Evolutionary conservation across 768 basidiomycete genomes (phyloP).

Genomic region (Suillus discolor): DNA sequence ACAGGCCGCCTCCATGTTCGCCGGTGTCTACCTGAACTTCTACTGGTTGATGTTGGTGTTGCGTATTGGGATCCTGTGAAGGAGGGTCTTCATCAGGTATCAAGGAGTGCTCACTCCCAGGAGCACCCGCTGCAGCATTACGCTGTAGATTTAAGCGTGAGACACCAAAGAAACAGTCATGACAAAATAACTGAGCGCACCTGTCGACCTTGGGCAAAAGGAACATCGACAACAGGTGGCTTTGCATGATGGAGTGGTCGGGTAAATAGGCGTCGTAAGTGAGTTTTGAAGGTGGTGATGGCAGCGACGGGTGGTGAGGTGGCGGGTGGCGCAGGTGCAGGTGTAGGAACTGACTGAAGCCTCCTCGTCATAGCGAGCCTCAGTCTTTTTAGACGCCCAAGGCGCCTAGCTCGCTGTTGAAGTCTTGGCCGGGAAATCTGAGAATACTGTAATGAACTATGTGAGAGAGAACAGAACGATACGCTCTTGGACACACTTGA

Average conservation of each 20-base stretch:
- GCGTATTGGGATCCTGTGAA: not conserved
- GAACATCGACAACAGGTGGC: not conserved
- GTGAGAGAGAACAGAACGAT: not conserved
- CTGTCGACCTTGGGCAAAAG: not conserved
- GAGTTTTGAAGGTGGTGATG: not conserved
- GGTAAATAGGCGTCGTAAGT: not conserved
- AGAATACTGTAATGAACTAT: not conserved
- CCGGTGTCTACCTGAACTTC: not conserved
- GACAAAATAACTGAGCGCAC: not conserved
- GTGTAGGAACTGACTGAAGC: not conserved
- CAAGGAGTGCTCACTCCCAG: not conserved
- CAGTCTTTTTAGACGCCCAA: not conserved
- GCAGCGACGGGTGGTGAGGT: not conserved
- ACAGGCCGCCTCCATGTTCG: not conserved
- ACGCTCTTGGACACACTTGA: not conserved
- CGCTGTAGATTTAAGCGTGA: not conserved
- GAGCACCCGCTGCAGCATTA: not conserved
- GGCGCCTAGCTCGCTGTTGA: not conserved
- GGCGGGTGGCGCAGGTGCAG: not conserved
- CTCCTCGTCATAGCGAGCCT: not conserved
- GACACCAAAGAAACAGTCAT: not conserved
- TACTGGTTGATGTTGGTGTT: not conserved
- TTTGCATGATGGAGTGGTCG: not conserved
- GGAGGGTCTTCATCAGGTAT: not conserved
- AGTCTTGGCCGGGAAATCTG: not conserved